Evolutionary conservation across 1,284 basidiomycete species (phyloP), one percentile per base, ranked within the genome.

Genomic region (Rhizoctonia solani): DNA sequence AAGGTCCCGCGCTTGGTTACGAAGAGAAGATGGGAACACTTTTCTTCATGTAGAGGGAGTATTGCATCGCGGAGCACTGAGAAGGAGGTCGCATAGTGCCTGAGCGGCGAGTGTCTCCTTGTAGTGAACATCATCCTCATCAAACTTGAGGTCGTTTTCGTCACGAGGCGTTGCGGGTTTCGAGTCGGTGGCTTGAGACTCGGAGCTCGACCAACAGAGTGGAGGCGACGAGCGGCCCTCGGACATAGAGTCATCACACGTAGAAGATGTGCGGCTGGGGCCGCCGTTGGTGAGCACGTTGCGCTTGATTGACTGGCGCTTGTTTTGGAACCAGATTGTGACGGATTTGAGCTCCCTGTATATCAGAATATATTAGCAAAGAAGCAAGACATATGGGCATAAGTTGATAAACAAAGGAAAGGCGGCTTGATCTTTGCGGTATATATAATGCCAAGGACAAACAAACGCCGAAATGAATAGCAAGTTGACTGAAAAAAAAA

Each of bases 261-360:
- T 52, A 41, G 46, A 54, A 4, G 59, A 65, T 37, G 63, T 19
- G 37, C 49, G 63, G 59, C 47, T 52, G 49, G 37, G 50, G 37
- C 50, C 37, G 39, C 46, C 50, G 39, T 23, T 27, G 37, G 49
- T 21, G 13, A 54, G 34, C 19, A 54, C 27, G 39, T 32, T 54
- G 50, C 63, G 63, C 70, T 81, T 82, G 53, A 77, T 67, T 47
- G 83, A 87, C 75, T 90, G 88, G 9, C 88, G 85, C 76, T 89
- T 89, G 76, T 90, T 90, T 75, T 90, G 88, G 78, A 90, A 89
- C 88, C 88, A 90, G 55, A 90, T 87, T 2, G 87, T 90, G 23
- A 90, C 88, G 1, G 87, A 87, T 72, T 89, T 89, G 37, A 84
- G 81, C 76, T 90, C 88, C 81, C 88, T 90, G 72, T 16, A 65